These are phyloP conservation scores for Suillus fuscotomentosus DNA, from an alignment of 768 basidiomycete species.

Conservation along the genomic window DNA sequence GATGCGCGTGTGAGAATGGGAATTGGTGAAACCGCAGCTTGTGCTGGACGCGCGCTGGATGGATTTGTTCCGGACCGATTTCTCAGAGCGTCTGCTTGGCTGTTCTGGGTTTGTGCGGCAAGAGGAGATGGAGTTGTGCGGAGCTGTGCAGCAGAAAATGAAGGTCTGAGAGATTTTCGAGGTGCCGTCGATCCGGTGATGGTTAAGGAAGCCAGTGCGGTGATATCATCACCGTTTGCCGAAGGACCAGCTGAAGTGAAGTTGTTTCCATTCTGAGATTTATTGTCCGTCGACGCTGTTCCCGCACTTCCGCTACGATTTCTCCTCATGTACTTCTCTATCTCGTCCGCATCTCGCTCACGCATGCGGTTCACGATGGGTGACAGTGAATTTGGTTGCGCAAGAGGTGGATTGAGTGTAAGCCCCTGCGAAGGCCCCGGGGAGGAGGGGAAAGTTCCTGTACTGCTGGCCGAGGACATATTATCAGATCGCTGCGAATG, in stretches of 20 bases:
- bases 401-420: constrained; percentile 32
- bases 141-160: constrained; percentile 76
- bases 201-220: constrained; percentile 43
- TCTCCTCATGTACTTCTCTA: constrained; percentile 80
- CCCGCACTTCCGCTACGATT: constrained; percentile 81
- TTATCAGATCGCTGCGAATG: constrained; percentile 37
- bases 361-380: constrained; percentile 80
- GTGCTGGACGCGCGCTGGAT: constrained; percentile 41
- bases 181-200: constrained; percentile 57
- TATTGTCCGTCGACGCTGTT: constrained; percentile 70
- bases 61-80: constrained; percentile 71
- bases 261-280: constrained; percentile 55
- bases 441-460: constrained; percentile 34
- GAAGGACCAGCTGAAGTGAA: constrained; percentile 50
- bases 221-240: constrained; percentile 54
- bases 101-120: constrained; percentile 31
- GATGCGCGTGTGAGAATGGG: constrained; percentile 50
- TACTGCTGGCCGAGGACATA: constrained; percentile 32
- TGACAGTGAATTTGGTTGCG: constrained; percentile 53
- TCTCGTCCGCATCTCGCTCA: constrained; percentile 83
- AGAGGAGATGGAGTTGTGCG: constrained; percentile 47
- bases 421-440: constrained; percentile 34
- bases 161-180: constrained; percentile 61
- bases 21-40: constrained; percentile 38
- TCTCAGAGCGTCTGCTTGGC: constrained; percentile 45